Evolutionary conservation across 2,329 filamentous ascomycete genomes (phyloP), one percentile per base, ranked within the genome.

Genomic region (Trichoderma sp.): DNA sequence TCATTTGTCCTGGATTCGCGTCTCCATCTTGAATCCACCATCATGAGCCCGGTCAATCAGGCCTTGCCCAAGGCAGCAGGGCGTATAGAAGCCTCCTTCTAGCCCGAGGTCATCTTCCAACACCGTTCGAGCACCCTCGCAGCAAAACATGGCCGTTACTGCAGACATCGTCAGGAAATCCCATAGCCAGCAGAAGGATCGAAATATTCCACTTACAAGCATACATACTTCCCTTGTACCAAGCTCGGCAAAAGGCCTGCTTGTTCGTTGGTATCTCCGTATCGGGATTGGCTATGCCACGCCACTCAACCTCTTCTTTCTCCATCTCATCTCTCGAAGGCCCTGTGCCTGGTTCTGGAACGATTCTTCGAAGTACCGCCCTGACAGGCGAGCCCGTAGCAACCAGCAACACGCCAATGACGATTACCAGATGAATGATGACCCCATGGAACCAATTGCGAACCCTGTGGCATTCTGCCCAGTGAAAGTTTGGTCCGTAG

Each of bases 11-110:
- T 63, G 64, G 17, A 84, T 76, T 72, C 80, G 82, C 26, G 81
- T 80, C 71, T 90, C 85, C 51, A 90, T 80, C 72, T 84, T 84
- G 71, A 93, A 83, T 2, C 89, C 90, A 45, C 79, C 82, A 41
- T 81, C 79, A 43, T 84, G 78, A 47, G 91, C 71, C 15, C 88
- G 81, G 71, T 92, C 85, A 66, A 92, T 79, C 71, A 86, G 90
- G 10, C 81, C 78, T 69, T 89, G 86, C 1, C 90, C 90, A 2
- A 93, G 78, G 62, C 85, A 90, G 0, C 90, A 88, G 0, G 90
- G 87, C 1, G 91, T 93, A 67, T 90, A 85, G 26, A 92, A 78
- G 3, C 90, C 90, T 19, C 90, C 90, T 1, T 80, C 81, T 14
- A 91, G 77, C 43, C 81, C 75, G 14, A 85, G 77, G 15, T 87